Base-by-base conservation (phyloP, 2,329 filamentous ascomycete species). In the Xylaria sp. region DNA sequence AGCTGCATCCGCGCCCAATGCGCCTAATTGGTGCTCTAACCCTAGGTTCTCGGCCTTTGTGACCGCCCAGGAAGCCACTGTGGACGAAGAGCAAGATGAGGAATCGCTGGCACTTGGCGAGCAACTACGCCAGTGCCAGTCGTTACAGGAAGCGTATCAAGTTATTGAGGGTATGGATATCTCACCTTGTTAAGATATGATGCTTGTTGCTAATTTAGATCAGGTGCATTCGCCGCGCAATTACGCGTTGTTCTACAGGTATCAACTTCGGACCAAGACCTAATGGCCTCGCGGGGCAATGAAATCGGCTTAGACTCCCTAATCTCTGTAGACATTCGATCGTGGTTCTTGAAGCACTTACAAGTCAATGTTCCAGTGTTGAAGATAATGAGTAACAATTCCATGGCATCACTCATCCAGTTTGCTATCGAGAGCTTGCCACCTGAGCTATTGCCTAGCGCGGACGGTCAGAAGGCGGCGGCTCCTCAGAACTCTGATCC, bases 11-110 rank as follows among this genome's bases (percentile, higher is more conserved):
- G 51, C 25, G 4, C 25, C 51, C 13, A 31, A 54, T n/a, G 25
- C 51, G 18, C 51, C 51, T n/a, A 31, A 31, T 10, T 54, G 51
- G 51, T 31, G 25, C 15, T 33, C 51, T 5, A 54, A 54, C 28
- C 51, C 51, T 31, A 15, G 51, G 13, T 54, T 54, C 51, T 31
- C 51, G 9, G 57, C 57, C 25, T 60, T 60, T 18, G 18, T 60
- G 28, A 60, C 57, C 15, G 41, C 41, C 9, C 41, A 60, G 28
- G 41, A 60, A 41, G n/a, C 41, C 1, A 23, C 23, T 23, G 18
- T 49, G 18, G 57, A 60, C 25, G 57, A 60, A 48, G 25, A 60
- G 43, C 54, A 60, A 52, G 54, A 31, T 54, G 51, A 54, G 25
- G 51, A 18, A 18, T 23, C 25, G 12, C 5, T 54, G 46, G 46